Evolutionary conservation across 495 filamentous ascomycete species (phyloP), one percentile per base, ranked within the genome.

Genomic region (Hyaloscypha hepaticicola): DNA sequence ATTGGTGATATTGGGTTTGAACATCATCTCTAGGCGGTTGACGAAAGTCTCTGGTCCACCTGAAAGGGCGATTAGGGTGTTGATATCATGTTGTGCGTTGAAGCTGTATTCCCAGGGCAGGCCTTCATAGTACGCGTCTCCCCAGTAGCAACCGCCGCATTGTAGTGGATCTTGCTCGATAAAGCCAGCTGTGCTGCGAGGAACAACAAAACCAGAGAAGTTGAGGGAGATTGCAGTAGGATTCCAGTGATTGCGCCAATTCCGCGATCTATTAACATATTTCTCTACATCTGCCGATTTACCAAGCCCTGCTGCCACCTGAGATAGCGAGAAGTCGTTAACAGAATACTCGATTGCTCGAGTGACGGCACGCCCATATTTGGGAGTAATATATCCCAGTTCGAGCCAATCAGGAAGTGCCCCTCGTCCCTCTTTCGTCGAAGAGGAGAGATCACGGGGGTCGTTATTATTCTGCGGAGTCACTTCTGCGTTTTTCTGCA

Each of bases 241-340:
- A 71, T 90, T 86, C 87, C 87, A 93, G 66, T 90, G 88, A 70
- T 90, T 89, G 9, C 84, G 79, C 89, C 89, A 92, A 63, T 89
- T 87, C 7, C 81, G 79, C 0, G 85, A 88, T 1, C 89, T 82
- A 53, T 80, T 75, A 26, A 90, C 75, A 65, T 92, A 92, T 63
- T 83, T 89, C 6, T 74, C 29, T 6, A 80, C 77, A 59, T 90
- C 87, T 0, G 75, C 74, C 0, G 60, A 52, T 34, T 82, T 82
- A 6, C 77, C 80, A 2, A 89, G 71, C 0, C 88, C 88, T 19
- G 73, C 77, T 25, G 85, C 85, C 9, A 87, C 82, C 67, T 86
- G 83, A 51, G 78, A 80, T 22, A 92, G 74, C 0, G 77, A 80
- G 65, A 91, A 91, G 69, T 92, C 89, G 69, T 92, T 90, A 56